These are phyloP conservation scores for Hippophae tibetana DNA, from an alignment of 306 rosid genomes.

Conservation along the genomic window DNA sequence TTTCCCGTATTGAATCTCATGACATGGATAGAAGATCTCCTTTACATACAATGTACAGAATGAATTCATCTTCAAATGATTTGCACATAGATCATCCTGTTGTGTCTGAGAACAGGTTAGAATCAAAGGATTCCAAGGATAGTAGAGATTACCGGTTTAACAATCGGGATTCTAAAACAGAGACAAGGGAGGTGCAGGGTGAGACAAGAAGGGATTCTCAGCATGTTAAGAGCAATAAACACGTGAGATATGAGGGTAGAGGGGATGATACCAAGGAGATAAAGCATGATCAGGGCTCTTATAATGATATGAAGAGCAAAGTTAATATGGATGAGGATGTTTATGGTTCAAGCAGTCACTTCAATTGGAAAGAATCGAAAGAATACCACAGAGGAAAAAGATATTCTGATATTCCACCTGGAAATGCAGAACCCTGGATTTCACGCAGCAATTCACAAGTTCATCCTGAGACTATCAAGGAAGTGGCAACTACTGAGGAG, in stretches of 20 bases:
- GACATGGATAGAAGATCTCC: constrained; percentile 78
- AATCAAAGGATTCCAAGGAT: constrained; percentile 60
- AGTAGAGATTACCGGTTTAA: constrained; percentile 56
- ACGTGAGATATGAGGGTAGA: constrained; percentile 45
- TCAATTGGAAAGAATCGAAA: constrained; percentile 75
- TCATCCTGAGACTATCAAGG: constrained; percentile 54
- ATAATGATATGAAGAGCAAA: constrained; percentile 51
- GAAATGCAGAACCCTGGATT: constrained; percentile 48
- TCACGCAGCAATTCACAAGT: constrained; percentile 48
- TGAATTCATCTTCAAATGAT: constrained; percentile 53
- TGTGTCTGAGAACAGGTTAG: constrained; percentile 47
- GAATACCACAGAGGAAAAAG: constrained; percentile 64
- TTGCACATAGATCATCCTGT: constrained; percentile 26
- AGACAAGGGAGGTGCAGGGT: constrained; percentile 47
- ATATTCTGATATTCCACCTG: constrained; percentile 49
- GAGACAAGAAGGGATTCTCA: constrained; percentile 67
- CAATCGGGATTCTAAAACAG: constrained; percentile 60
- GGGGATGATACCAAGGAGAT: constrained; percentile 58
- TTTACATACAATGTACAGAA: constrained; percentile 45
- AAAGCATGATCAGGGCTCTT: constrained; percentile 54
- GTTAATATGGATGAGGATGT: constrained; percentile 50
- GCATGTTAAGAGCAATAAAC: constrained; percentile 59
- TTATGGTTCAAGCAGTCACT: constrained; percentile 38
- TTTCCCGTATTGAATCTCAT: constrained; percentile 57
- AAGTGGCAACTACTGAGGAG: constrained; percentile 40